Conservation (phyloP, 352 stramenopile species). For the Globisporangium nodosum region DNA sequence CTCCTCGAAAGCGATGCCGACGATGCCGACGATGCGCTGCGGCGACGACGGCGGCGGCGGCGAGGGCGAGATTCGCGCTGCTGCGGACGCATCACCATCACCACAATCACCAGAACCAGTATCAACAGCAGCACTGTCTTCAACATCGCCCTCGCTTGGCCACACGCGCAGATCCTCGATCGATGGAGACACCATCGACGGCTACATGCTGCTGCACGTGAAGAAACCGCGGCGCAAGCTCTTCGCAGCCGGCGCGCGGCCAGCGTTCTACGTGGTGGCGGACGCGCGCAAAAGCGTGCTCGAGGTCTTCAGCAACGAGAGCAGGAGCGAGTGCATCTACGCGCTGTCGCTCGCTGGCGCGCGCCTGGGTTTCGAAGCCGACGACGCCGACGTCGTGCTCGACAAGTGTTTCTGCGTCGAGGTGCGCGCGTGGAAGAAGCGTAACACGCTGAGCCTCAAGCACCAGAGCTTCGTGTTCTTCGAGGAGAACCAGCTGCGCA, state of each 20-base stretch:
- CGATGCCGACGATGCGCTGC: background rate
- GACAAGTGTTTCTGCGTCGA: slow-evolving; percentile 77
- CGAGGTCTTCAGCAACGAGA: slow-evolving; percentile 61
- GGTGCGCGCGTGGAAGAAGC: slow-evolving; percentile 68
- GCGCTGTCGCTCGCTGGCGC: slow-evolving; percentile 53
- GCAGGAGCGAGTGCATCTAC: slow-evolving; percentile 46
- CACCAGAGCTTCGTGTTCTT: slow-evolving; percentile 70
- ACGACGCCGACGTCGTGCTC: slow-evolving; percentile 61
- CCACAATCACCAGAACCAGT: background rate
- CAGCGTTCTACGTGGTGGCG: slow-evolving; percentile 42
- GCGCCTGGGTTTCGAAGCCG: slow-evolving; percentile 57
- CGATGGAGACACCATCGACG: slow-evolving; percentile 37
- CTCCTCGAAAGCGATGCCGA: background rate
- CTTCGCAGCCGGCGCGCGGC: slow-evolving; percentile 36
- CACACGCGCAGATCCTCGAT: slow-evolving; percentile 22
- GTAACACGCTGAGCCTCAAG: slow-evolving; percentile 45
- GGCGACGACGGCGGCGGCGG: background rate
- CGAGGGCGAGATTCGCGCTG: background rate
- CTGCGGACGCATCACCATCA: background rate
- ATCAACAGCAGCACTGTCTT: background rate
- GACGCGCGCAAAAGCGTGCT: slow-evolving; percentile 48
- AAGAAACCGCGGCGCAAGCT: slow-evolving; percentile 59
- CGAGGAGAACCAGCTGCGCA: slow-evolving; percentile 58
- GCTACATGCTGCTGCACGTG: slow-evolving; percentile 54
- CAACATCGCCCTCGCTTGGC: background rate